Conservation (phyloP, 352 stramenopile genomes). For the Phytophthora meadii region DNA sequence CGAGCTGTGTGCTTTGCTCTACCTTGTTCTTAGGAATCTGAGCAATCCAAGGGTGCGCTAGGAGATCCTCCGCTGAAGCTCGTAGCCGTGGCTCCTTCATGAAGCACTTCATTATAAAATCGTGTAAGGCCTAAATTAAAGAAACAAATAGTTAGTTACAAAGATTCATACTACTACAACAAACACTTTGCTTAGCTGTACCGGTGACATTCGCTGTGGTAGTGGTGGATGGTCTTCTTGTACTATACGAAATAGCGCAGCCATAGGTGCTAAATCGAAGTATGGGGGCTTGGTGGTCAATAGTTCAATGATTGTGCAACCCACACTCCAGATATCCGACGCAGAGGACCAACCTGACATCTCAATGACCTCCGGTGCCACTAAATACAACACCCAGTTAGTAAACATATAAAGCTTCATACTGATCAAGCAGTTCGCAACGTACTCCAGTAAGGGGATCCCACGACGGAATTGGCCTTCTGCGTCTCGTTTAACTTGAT, state of each 20-base stretch:
- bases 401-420: background rate
- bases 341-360: slow-evolving; percentile 93
- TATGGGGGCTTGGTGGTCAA: slow-evolving; percentile 94
- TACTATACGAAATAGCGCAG: slow-evolving; percentile 93
- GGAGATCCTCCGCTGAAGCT: slow-evolving; percentile 83
- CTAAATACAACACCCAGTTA: slow-evolving; percentile 38
- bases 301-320: slow-evolving; percentile 96
- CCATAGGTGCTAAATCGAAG: slow-evolving; percentile 92
- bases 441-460: slow-evolving; percentile 95
- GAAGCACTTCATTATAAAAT: slow-evolving; percentile 94
- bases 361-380: slow-evolving; percentile 97
- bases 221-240: slow-evolving; percentile 93
- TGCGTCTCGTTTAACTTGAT: slow-evolving; percentile 89
- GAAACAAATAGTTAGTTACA: background rate
- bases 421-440: background rate
- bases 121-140: slow-evolving; percentile 70
- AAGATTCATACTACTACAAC: background rate
- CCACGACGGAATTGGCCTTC: slow-evolving; percentile 91
- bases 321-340: slow-evolving; percentile 95
- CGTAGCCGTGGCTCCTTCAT: slow-evolving; percentile 92
- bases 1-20: slow-evolving; percentile 84
- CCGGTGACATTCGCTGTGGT: slow-evolving; percentile 87
- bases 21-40: slow-evolving; percentile 90
- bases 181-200: slow-evolving; percentile 26
- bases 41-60: slow-evolving; percentile 91